These are phyloP conservation scores for Cladosporium sp. DNA, from an alignment of 2,329 filamentous ascomycete species.

Conservation along the genomic window DNA sequence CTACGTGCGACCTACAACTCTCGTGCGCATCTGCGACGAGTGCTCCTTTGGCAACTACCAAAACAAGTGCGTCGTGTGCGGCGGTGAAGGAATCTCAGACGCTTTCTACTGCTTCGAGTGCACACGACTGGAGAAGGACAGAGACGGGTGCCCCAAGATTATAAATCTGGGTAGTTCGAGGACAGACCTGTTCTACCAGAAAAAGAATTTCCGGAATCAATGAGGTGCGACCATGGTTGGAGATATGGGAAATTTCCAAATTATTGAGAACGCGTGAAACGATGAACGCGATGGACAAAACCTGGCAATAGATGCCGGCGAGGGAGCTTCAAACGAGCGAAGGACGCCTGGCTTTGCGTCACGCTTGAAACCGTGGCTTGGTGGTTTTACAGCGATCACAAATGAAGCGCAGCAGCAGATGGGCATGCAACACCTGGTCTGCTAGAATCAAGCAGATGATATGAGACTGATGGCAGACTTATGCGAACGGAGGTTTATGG, in stretches of 20 bases:
- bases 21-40: slow-evolving; percentile 98
- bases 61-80: slow-evolving; percentile 99
- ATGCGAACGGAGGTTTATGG: background rate
- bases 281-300: background rate
- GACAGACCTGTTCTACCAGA: slow-evolving; percentile 84
- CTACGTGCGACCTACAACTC: slow-evolving; percentile 95
- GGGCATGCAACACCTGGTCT: background rate
- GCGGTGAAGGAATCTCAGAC: slow-evolving; percentile 95
- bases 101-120: slow-evolving; percentile 99
- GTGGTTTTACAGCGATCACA: background rate
- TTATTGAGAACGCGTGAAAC: background rate
- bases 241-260: background rate
- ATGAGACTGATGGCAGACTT: background rate
- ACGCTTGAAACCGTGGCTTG: background rate
- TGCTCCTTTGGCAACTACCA: slow-evolving; percentile 99
- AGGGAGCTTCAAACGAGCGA: background rate
- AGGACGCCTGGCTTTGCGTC: background rate
- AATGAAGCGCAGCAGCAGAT: background rate
- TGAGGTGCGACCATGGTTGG: slow-evolving; percentile 24
- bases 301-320: background rate
- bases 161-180: slow-evolving; percentile 95
- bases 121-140: slow-evolving; percentile 91
- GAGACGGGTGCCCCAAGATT: slow-evolving; percentile 98
- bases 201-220: slow-evolving; percentile 69
- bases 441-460: background rate